Evolutionary conservation across 1,284 basidiomycete species (phyloP).

Genomic region (Cutaneotrichosporon sp.): DNA sequence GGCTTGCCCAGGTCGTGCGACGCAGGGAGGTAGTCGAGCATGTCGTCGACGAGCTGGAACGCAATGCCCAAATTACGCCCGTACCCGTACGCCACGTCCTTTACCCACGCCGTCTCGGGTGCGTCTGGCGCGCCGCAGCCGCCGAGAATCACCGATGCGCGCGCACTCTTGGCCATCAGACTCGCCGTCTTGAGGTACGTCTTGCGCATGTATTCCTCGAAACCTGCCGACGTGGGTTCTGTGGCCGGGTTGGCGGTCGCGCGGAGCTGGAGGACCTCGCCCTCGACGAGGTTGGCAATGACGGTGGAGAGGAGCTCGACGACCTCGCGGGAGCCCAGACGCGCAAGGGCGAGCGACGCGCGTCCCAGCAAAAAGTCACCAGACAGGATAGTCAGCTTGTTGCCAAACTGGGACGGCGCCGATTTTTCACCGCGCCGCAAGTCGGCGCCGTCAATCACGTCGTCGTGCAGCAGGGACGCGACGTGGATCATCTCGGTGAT

Average conservation of each 20-base stretch:
- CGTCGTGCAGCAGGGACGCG: slow-evolving; percentile 91
- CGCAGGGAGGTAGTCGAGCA: slow-evolving; percentile 74
- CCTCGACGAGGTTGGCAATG: slow-evolving; percentile 92
- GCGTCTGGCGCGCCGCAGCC: slow-evolving; percentile 55
- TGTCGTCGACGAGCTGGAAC: slow-evolving; percentile 93
- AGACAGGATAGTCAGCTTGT: slow-evolving; percentile 88
- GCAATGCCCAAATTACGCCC: slow-evolving; percentile 87
- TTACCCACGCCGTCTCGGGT: slow-evolving; percentile 64
- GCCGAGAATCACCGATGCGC: slow-evolving; percentile 82
- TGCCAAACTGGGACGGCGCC: slow-evolving; percentile 85
- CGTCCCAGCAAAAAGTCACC: slow-evolving; percentile 94
- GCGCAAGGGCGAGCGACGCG: slow-evolving; percentile 78
- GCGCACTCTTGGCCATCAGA: slow-evolving; percentile 87
- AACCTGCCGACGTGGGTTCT: slow-evolving; percentile 50
- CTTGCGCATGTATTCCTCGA: slow-evolving; percentile 85
- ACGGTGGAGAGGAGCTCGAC: slow-evolving; percentile 90
- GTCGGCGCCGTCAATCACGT: slow-evolving; percentile 81
- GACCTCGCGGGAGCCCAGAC: slow-evolving; percentile 81
- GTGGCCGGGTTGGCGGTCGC: slow-evolving; percentile 37
- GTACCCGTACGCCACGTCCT: slow-evolving; percentile 90
- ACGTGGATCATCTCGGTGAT: slow-evolving; percentile 99
- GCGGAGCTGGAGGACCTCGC: slow-evolving; percentile 86
- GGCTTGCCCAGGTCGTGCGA: slow-evolving; percentile 73
- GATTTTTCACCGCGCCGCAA: slow-evolving; percentile 75
- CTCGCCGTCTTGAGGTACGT: slow-evolving; percentile 96